Base-by-base conservation (phyloP, 306 rosid species). In the Herpetospermum pedunculosum region DNA sequence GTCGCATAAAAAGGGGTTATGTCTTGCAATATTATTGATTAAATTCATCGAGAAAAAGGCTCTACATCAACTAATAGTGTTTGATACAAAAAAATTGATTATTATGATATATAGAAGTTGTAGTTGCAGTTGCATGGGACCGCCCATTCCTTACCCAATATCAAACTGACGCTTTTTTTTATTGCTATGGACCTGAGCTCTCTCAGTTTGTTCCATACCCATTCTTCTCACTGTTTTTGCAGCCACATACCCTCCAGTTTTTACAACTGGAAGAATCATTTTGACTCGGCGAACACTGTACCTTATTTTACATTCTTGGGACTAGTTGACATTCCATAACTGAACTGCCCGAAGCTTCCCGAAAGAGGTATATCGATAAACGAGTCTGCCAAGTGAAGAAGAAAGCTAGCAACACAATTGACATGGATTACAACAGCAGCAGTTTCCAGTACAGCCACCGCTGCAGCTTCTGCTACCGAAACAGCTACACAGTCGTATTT, bases 401-500 rank as follows among this genome's bases (percentile, higher is more conserved):
- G 54, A 49, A 52, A 52, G 68, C 72, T 30, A 70, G 74, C 74
- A 70, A 70, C 58, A 70, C 58, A 70, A 46, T 3, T 46, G 53
- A 18, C 28, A 46, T 28, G 74, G 74, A 18, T 70, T 70, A 44
- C 74, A 46, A 44, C 74, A 46, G 26, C 58, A 28, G 58, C 74
- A 70, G 26, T 46, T 70, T 70, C 74, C 57, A 6, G 32, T 72
- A 23, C 62, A 72, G 2, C 48, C 43, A 58, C 64, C 34, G n/a
- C n/a, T n/a, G 44, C 44, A 52, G 35, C 60, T 30, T 72, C 23
- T 64, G 44, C 19, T 72, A 37, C 77, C 29, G 25, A 40, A 73
- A 54, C 78, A 75, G 53, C 72, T 60, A 74, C 68, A 74, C 3
- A 19, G 55, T 9, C 10, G 40, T 74, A 57, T 57, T 23, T 40